Conservation (phyloP, 352 stramenopile species). For the Phytophthora capsici region DNA sequence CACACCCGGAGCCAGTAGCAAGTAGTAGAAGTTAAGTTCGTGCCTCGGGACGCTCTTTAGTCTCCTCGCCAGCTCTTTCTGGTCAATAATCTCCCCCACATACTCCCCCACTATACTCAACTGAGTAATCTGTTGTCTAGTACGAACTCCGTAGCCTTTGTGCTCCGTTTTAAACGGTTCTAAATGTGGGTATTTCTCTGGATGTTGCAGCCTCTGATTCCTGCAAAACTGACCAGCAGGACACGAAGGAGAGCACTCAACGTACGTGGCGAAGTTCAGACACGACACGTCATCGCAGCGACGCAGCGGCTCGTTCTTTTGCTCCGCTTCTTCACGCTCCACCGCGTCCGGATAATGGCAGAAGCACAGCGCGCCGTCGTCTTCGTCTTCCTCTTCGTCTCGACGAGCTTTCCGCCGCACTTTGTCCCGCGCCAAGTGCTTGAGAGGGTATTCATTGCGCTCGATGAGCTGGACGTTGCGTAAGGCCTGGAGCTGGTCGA, state of each 20-base stretch:
- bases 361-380: constrained; percentile 59
- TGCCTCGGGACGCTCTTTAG: constrained; percentile 69
- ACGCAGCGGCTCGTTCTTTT: constrained; percentile 11
- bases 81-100: constrained; percentile 92
- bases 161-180: constrained; percentile 81
- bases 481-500: constrained; percentile 74
- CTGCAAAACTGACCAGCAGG: constrained; percentile 53
- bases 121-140: constrained; percentile 62
- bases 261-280: constrained; percentile 90
- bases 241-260: constrained; percentile 72
- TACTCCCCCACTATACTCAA: constrained; percentile 89
- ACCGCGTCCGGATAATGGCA: constrained; percentile 53
- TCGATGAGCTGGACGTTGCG: constrained; percentile 67
- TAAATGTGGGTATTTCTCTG: constrained; percentile 63
- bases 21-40: constrained; percentile 90
- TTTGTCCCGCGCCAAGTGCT: constrained; percentile 51
- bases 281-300: constrained; percentile 88
- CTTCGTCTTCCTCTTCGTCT: constrained; percentile 49
- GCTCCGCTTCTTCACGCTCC: constrained; percentile 44
- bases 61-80: constrained; percentile 74
- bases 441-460: constrained; percentile 79
- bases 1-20: constrained; percentile 77
- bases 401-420: constrained; percentile 38
- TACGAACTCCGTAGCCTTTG: constrained; percentile 89
- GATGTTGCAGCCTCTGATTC: constrained; percentile 84